Evolutionary conservation across 768 basidiomycete species (phyloP), one percentile per base, ranked within the genome.

Genomic region (Termitomyces sp.): DNA sequence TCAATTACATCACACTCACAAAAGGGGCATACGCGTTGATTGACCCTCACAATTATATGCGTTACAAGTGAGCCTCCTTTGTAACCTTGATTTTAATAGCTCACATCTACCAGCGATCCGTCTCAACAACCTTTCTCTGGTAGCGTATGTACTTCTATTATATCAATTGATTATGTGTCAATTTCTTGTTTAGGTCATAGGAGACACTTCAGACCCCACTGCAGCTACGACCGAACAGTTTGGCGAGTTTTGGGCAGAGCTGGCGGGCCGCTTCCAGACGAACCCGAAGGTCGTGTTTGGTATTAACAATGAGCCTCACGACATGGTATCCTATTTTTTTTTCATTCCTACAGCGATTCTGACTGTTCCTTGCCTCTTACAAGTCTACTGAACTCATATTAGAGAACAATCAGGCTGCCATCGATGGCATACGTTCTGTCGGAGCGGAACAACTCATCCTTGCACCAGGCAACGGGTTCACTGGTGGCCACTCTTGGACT

Each of bases 21-120:
- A 78, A 80, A 61, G 75, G 73, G 12, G 76, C 72, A 22, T 78
- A 78, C 49, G 77, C 77, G 0, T 60, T 80, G 22, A 63, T 80
- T 49, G 78, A 80, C 58, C 77, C 78, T 8, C 78, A 78, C 61
- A 79, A 78, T 58, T 78, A 79, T 57, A 80, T 80, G 78, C 71
- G 77, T 54, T 78, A 77, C 70, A 78, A 78, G 78, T 78, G 51
- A 48, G 68, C 13, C 1, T 20, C 18, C n/a, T 27, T n/a, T 45
- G 47, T 31, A n/a, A 6, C 16, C 11, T 27, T 42, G 34, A 51
- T 16, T 27, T 39, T 44, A 41, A 52, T 6, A 20, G 7, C 7
- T 57, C 16, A 34, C 9, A 13, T 30, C 11, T 55, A 20, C 37
- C 13, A 78, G 77, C 48, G 78, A 79, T 57, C 76, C 77, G 1